Base-by-base conservation (phyloP, 1,139 yeast species). In the Sugiyamaella japonica region DNA sequence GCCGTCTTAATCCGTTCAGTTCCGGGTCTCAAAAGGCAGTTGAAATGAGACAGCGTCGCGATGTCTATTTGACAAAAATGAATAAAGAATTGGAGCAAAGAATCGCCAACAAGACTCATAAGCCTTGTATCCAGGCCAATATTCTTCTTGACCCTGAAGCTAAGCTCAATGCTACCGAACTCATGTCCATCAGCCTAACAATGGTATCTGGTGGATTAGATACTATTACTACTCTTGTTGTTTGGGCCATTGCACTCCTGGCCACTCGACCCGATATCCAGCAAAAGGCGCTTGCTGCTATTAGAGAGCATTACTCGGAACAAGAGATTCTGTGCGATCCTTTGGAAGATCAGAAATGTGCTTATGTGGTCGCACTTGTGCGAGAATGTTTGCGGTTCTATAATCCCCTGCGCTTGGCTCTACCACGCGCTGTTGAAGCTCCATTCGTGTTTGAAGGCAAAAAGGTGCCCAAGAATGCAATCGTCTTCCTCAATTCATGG, bases 171-270 rank as follows among this genome's bases (percentile, higher is more conserved):
- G 66, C 66, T 0, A 68, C 69, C 2, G 89, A 85, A 62, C 66
- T 84, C 46, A 76, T 76, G 56, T 81, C 87, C 42, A 76, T 84
- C 10, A 84, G 90, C 63, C 70, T 86, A 43, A 83, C 91, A 0
- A 81, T 85, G 84, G 83, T 86, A 0, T 83, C 89, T 61, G 93
- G 91, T 9, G 93, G 91, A 0, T 70, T 86, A 29, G 91, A 86
- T 64, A 85, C 86, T 58, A 81, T 85, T 1, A 84, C 90, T 0
- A 73, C 85, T 48, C 71, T 85, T 53, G 78, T 80, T 59, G 81
- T 83, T 59, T 74, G 85, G 23, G 65, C 84, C 57, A 83, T 82
- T 42, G 70, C 86, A 16, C 76, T 85, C 1, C 78, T 77, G 17
- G 76, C 82, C 1, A 60, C 68, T 44, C 84, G 85, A 0, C 68